Evolutionary conservation across 306 rosid species (phyloP), one percentile per base, ranked within the genome.

Genomic region (Gillenia trifoliata): DNA sequence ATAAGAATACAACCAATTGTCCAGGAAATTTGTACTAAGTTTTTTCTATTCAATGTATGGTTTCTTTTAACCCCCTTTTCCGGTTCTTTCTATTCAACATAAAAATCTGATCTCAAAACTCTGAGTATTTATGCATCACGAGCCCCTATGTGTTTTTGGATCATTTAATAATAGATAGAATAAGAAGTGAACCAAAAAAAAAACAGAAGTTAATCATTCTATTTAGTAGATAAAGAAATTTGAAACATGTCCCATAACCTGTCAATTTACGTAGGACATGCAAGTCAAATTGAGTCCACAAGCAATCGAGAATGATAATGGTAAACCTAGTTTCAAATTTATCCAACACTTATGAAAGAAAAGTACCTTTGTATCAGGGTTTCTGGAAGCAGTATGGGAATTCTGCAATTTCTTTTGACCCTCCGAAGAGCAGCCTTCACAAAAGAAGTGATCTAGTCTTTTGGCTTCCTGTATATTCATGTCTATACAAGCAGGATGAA

Each of bases 401-500:
- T 86, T 92, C 81, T 86, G 93, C 91, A 95, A 81, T 89, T 89
- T 87, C 70, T 92, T 90, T 84, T 86, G 99, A 85, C 89, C 88
- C 86, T 92, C 97, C 0, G 94, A 85, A 38, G 97, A 94, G 77
- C 99, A 94, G 72, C 82, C 69, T 85, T 92, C 99, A 77, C 99
- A 95, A 73, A 81, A 95, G 86, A 95, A 95, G 85, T 89, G 91
- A 60, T 95, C 98, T 26, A 95, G 92, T 83, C 92, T 83, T 77
- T 89, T 76, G 47, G 99, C 98, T 84, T 95, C 98, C 86, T 95
- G 96, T 60, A 80, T 87, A 66, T 90, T 87, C 99, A 95, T 95
- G 90, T 95, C 96, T 89, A 95, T 90, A 88, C 99, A 95, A 80
- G 91, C 89, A 85, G 99, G 99, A 81, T 95, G 99, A 82, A 95